These are phyloP conservation scores for Backusella mclennaniae DNA, from an alignment of 192 early-diverging fungal genomes.

Conservation along the genomic window DNA sequence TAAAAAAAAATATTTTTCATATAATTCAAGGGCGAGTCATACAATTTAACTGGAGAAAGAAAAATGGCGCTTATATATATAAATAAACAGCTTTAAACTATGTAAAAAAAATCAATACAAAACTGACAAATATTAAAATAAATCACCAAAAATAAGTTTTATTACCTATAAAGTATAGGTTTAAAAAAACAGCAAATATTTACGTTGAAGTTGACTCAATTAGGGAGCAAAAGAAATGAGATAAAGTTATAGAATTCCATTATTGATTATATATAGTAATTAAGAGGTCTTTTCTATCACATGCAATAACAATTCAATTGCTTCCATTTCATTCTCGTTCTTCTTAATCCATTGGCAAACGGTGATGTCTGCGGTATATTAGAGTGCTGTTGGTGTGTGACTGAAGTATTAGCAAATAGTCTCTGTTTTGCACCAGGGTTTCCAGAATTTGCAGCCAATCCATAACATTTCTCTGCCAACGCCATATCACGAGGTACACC, in stretches of 20 bases:
- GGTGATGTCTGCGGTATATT: neutral
- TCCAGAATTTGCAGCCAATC: constrained; percentile 25
- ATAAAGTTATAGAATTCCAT: neutral
- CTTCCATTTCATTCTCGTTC: neutral
- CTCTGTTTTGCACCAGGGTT: constrained; percentile 15
- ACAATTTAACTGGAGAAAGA: too few relatives aligned
- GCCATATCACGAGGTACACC: constrained; percentile 21
- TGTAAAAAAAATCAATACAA: neutral
- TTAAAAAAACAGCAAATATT: neutral
- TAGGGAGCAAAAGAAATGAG: neutral
- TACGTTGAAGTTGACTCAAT: neutral
- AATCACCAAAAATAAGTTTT: neutral
- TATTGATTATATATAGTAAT: neutral
- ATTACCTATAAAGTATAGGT: too few relatives aligned
- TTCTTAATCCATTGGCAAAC: neutral
- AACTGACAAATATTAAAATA: neutral
- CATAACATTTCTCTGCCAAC: constrained; percentile 24
- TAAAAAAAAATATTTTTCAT: too few relatives aligned
- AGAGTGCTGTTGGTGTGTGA: neutral
- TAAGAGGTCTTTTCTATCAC: neutral
- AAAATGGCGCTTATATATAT: too few relatives aligned
- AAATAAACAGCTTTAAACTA: too few relatives aligned
- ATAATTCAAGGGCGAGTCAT: too few relatives aligned
- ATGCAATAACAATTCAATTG: neutral
- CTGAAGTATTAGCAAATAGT: neutral